These are phyloP conservation scores for Metschnikowia aberdeeniae DNA, from an alignment of 805 yeast species.

Conservation along the genomic window DNA sequence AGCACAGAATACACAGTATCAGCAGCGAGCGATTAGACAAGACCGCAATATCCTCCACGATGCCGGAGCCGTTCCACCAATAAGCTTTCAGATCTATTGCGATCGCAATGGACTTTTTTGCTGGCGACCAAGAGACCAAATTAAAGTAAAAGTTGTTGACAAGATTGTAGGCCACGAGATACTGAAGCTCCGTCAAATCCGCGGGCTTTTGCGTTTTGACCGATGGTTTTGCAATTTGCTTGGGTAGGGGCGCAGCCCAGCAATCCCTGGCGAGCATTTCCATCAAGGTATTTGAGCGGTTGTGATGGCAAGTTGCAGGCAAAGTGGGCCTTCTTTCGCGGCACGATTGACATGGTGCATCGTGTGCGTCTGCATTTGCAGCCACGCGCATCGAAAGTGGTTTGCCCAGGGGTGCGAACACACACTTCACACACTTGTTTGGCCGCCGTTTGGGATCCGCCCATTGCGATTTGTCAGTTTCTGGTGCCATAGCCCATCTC, in stretches of 20 bases:
- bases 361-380: neutral
- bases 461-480: too few relatives aligned
- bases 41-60: slow-evolving; percentile 43
- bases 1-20: slow-evolving; percentile 57
- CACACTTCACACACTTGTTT: too few relatives aligned
- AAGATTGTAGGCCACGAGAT: slow-evolving; percentile 34
- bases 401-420: too few relatives aligned
- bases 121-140: slow-evolving; percentile 65
- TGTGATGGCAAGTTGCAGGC: neutral
- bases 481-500: neutral
- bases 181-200: slow-evolving; percentile 15
- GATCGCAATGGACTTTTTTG: slow-evolving; percentile 51
- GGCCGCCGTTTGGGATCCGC: too few relatives aligned
- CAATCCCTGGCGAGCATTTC: neutral
- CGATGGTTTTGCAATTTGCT: too few relatives aligned
- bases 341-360: neutral
- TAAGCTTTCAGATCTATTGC: slow-evolving; percentile 60
- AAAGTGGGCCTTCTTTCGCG: slow-evolving; percentile 1
- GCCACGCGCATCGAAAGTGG: neutral
- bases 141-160: slow-evolving; percentile 77
- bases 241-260: neutral
- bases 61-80: slow-evolving; percentile 53
- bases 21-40: slow-evolving; percentile 10
- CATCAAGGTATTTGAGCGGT: neutral
- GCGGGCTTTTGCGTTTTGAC: neutral